Evolutionary conservation across 2,329 filamentous ascomycete genomes (phyloP).

Genomic region (Beauveria medogensis): DNA sequence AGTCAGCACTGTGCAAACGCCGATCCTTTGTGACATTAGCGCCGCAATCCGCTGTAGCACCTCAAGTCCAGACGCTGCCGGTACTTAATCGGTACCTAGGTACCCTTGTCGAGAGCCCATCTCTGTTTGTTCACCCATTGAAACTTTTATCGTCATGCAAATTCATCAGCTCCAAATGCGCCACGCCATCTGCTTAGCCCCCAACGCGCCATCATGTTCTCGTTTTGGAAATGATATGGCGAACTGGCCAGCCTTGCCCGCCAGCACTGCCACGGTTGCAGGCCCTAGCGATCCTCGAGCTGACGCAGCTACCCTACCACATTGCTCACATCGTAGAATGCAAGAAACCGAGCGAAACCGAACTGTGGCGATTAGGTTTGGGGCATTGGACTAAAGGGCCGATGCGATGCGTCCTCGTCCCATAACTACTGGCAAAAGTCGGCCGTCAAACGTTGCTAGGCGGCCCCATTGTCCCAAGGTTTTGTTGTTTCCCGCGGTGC

Average conservation of each 20-base stretch:
- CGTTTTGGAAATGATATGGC: background rate
- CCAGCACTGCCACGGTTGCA: background rate
- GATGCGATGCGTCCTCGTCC: background rate
- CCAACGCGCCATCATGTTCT: background rate
- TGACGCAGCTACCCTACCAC: constrained; percentile 1
- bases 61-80: too few relatives aligned
- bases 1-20: too few relatives aligned
- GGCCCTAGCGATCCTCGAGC: background rate
- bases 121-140: background rate
- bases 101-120: too few relatives aligned
- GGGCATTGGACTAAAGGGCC: background rate
- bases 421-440: background rate
- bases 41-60: too few relatives aligned
- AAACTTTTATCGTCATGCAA: background rate
- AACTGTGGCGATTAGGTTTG: background rate
- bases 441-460: background rate
- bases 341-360: constrained; percentile 2
- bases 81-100: too few relatives aligned
- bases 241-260: background rate
- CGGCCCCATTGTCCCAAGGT: background rate
- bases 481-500: background rate
- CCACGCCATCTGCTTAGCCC: background rate
- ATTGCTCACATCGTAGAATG: background rate
- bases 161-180: background rate
- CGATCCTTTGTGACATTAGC: too few relatives aligned